Percentiles rank a stretch among this genome's conserved stretches.
Conservation (phyloP, 345 rosid genomes). For the Salix purpurea region DNA sequence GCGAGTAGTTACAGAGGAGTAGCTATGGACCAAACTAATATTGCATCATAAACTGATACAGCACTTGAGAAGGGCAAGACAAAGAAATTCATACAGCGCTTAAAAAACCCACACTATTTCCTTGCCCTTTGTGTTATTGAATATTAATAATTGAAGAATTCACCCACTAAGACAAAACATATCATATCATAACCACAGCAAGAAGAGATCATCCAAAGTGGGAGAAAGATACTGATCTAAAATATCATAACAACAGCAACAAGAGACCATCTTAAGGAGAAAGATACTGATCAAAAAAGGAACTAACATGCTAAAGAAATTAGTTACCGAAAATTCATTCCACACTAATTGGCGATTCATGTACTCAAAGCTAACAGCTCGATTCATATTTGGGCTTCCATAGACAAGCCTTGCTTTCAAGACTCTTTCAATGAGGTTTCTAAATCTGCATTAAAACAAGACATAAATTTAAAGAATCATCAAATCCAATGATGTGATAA, state of each 20-base stretch:
- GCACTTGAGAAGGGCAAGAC: neutral
- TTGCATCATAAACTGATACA: neutral
- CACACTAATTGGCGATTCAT: conserved; percentile 97
- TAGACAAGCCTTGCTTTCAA: conserved; percentile 92
- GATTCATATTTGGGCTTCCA: conserved; percentile 84
- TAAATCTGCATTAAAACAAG: conserved; percentile 51
- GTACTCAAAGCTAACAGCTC: conserved; percentile 97
- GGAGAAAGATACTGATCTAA: neutral
- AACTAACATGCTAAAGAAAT: neutral
- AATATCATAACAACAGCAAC: neutral
- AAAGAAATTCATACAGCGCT: neutral
- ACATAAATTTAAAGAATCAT: neutral
- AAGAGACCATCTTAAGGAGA: neutral
- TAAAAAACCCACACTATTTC: neutral
- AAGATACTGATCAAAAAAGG: neutral
- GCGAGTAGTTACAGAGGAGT: neutral
- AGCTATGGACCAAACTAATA: neutral
- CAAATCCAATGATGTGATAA: neutral
- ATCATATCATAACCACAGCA: neutral
- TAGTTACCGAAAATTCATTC: conserved; percentile 94
- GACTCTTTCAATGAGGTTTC: conserved; percentile 86
- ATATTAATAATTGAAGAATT: neutral
- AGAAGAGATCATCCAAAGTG: neutral
- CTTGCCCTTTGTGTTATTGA: neutral
- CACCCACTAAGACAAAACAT: neutral